Percentiles rank a stretch among this genome's conserved stretches.
These are phyloP conservation scores for Xanthoconium separans DNA, from an alignment of 1,284 basidiomycete genomes.

Conservation along the genomic window DNA sequence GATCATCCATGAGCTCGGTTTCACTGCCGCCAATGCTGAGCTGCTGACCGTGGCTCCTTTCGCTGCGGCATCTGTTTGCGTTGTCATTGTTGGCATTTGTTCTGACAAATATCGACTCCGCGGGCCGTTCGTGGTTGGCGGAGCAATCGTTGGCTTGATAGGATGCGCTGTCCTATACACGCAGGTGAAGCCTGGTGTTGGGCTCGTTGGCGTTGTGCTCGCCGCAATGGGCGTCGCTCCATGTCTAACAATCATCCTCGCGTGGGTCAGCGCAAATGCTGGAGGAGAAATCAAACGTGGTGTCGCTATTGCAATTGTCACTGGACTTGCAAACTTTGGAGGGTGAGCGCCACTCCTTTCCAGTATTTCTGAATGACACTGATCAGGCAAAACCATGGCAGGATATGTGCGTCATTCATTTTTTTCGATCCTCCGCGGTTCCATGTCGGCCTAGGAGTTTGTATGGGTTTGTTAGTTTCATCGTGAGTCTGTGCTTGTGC, in stretches of 20 bases:
- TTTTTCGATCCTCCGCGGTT: conserved; percentile 46
- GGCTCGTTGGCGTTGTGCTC: conserved; percentile 53
- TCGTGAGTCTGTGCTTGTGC: conserved; percentile 25
- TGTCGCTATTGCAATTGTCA: conserved; percentile 53
- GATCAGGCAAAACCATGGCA: conserved; percentile 8
- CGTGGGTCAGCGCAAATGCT: conserved; percentile 57
- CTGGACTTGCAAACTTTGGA: conserved; percentile 53
- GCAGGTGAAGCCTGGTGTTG: conserved; percentile 32
- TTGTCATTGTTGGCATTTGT: conserved; percentile 37
- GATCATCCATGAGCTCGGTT: conserved; percentile 53
- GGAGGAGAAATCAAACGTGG: conserved; percentile 54
- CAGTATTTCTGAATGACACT: background rate
- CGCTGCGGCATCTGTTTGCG: conserved; percentile 38
- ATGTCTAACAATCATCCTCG: conserved; percentile 46
- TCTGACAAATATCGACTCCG: conserved; percentile 43
- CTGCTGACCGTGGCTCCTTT: conserved; percentile 54
- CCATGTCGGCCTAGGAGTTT: conserved; percentile 45
- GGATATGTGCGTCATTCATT: conserved; percentile 45
- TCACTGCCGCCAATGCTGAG: conserved; percentile 52
- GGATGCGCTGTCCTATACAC: conserved; percentile 46
- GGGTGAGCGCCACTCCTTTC: conserved; percentile 35
- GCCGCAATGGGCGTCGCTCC: conserved; percentile 51
- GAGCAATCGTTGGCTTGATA: conserved; percentile 36
- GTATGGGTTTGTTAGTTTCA: conserved; percentile 28
- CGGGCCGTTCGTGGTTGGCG: conserved; percentile 42